Evolutionary conservation across 176 grass and related monocot species (phyloP).

Genomic region (Zea mays): Zm-B73-REFERENCE-NAM-5.0 NC_050099.1:163827501-163828000

Average conservation of each 20-base stretch:
- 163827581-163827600: slow-evolving; percentile 19
- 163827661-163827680: background rate
- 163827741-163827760: background rate
- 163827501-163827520: slow-evolving; percentile 89
- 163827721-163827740: background rate
- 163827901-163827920: too few species aligned
- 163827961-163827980: too few species aligned
- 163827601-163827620: slow-evolving; percentile 21
- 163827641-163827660: background rate
- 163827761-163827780: too few species aligned
- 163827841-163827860: too few species aligned
- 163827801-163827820: too few species aligned
- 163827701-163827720: background rate
- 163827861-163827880: too few species aligned
- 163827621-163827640: background rate
- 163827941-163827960: too few species aligned
- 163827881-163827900: too few species aligned
- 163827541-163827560: slow-evolving; percentile 84
- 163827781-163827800: too few species aligned
- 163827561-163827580: slow-evolving; percentile 34
- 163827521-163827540: slow-evolving; percentile 84
- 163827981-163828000: too few species aligned
- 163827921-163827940: too few species aligned
- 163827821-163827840: too few species aligned
- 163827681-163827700: background rate